Base-by-base conservation (phyloP, 2,329 filamentous ascomycete genomes). In the Coniochaeta sp. region DNA sequence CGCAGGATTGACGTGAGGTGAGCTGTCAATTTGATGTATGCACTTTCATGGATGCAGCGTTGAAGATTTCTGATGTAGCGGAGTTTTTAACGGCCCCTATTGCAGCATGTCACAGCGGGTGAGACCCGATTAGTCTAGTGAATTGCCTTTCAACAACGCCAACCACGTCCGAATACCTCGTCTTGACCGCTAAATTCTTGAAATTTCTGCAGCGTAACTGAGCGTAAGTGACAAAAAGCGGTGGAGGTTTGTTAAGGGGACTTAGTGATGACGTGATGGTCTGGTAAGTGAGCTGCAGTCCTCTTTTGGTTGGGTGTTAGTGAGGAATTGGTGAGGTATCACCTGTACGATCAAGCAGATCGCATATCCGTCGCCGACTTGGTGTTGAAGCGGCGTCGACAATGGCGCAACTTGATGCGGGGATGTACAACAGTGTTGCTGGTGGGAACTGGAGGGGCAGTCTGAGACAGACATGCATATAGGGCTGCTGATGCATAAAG, bases 271-370 rank as follows among this genome's bases (percentile, higher is more conserved):
- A 24, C 27, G 27, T 30, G 27, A 6, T 30, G 27, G 6, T 30
- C 27, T 38, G 33, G 33, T 38, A n/a, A 24, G 10, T 51, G 51
- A 48, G 49, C 24, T 53, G 53, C 47, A 49, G 53, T 54, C 55
- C 51, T 49, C 48, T 58, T 58, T 53, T 52, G 54, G 55, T 57
- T 58, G 46, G 47, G 31, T 16, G 13, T 33, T 5, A 38, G 3
- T 10, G 33, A 20, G 27, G 22, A 20, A 47, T 47, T 47, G 22
- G 42, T 24, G 16, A 28, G 22, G 42, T 24, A 47, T 24, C 24
- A 20, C 9, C 24, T 27, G 20, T 6, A 16, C 16, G 42, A 28
- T n/a, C n/a, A n/a, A n/a, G n/a, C 6, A 9, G 12, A 47, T 47
- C 42, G 24, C 40, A 27, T 20, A 40, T 35, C 16, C 9, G 42